Base-by-base conservation (phyloP, 768 basidiomycete species). In the Macrocybe gigantea region DNA sequence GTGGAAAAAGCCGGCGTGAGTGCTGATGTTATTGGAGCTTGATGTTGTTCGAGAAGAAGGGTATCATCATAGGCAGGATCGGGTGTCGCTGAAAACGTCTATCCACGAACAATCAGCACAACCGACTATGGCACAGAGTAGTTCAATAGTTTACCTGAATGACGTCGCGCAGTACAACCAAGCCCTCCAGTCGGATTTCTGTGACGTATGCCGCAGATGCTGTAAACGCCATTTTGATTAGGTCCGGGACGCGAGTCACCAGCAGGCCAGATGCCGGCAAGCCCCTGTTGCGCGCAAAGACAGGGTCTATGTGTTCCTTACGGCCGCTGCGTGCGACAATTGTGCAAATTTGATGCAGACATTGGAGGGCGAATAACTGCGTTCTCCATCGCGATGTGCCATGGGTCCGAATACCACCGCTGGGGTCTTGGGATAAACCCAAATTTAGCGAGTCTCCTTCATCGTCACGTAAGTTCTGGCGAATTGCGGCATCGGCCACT, bases 201-300 rank as follows among this genome's bases (percentile, higher is more conserved):
- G 90, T 93, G 32, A 97, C 93, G 61, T 96, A 90, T 4, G 96
- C 93, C 0, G 95, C 91, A 11, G 93, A 93, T 0, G 96, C 94
- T 9, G 92, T 95, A 63, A 99, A 98, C 0, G 96, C 95, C 86
- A 98, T 96, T 68, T 80, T 90, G 66, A 99, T 95, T 49, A 99
- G 71, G 65, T 99, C 96, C 5, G 88, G 83, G 6, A 98, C 82
- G 13, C 93, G 80, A 12, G 87, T 84, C 35, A 89, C 85, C 12
- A 99, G 73, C 40, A 97, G 71, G 1, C 80, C 79, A 6, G 77
- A 70, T 3, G 74, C 60, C 2, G 78, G 67, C 6, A 88, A 54
- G 1, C 87, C 84, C 22, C 75, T 69, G 38, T 65, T 71, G 39
- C 80, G 72, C 1, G 92, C 93, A 53, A 82, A 75, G 2, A 74